Conservation (phyloP, 169 alveolate genomes). For the Plasmodium billcollinsi region DNA sequence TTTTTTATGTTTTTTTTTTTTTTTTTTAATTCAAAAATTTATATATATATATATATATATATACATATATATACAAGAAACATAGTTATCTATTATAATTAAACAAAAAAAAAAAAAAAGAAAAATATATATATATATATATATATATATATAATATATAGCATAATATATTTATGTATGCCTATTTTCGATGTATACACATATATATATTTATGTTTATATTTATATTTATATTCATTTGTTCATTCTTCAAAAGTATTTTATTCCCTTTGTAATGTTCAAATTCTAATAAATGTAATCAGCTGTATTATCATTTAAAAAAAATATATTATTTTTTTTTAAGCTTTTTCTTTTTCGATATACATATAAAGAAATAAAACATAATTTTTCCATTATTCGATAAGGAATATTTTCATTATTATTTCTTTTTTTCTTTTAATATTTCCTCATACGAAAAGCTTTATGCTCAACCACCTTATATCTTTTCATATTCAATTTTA, state of each 20-base stretch:
- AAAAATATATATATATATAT: constrained; percentile 1
- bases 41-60: constrained; percentile 3
- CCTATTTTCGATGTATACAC: not conserved
- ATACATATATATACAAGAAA: not conserved
- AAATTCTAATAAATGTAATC: no score
- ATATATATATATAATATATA: constrained; percentile 1
- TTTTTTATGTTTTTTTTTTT: no score
- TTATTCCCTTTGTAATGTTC: no score
- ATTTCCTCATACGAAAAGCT: not conserved
- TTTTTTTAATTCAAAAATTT: not conserved
- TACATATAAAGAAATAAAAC: no score
- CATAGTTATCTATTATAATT: no score
- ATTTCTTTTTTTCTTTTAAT: not conserved
- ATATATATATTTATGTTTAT: constrained; percentile 18
- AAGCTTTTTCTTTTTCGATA: no score
- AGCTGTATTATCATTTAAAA: no score
- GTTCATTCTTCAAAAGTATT: not conserved
- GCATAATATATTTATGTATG: constrained; percentile 9
- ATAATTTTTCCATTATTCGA: no score
- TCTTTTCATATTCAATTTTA: constrained; percentile 94
- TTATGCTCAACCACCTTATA: constrained; percentile 60
- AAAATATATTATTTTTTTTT: no score
- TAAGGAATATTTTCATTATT: not conserved
- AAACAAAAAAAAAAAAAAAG: no score
- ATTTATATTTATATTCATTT: constrained; percentile 10